Base-by-base conservation (phyloP, 73 alveolate genomes). In the Effrenium voratum region DNA sequence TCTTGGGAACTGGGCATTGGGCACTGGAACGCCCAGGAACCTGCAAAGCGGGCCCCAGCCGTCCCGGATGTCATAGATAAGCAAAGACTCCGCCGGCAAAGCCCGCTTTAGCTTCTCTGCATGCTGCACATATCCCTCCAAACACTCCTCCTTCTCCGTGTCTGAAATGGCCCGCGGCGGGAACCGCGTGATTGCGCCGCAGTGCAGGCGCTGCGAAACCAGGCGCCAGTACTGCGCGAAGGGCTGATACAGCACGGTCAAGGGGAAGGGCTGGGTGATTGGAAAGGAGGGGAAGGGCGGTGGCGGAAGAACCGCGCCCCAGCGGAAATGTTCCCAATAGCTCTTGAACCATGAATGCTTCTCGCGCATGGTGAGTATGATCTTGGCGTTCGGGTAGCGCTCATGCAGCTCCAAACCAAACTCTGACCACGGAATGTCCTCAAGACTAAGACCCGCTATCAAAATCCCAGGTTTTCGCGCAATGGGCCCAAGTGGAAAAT, bases 191-290 rank as follows among this genome's bases (percentile, higher is more conserved):
- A 81, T 36, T 30, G 92, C 92, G 0, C 92, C 92, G 46, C 92
- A 81, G 44, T 46, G 49, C 16, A 81, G 70, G 46, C 72, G n/a
- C 34, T 81, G 75, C 10, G 92, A 81, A 46, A 81, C 92, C 45
- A 81, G 36, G 34, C 92, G 92, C 92, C 92, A 81, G 46, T 81
- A 81, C 92, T 81, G 92, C 45, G 91, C 91, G 30, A 81, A 81
- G 91, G 92, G 92, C 73, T 81, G 92, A 73, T 81, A 81, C 41
- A 81, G 92, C 28, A 81, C 73, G 6, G 92, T 45, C 47, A 81
- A 47, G 6, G 92, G 92, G 59, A 81, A 81, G 45, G 73, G 92
- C 72, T 81, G 92, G n/a, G 92, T 46, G 92, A 81, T 81, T 30
- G 92, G 92, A 47, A 81, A 81, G 40, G 92, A 81, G 4, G 92